These are phyloP conservation scores for Zygotorulaspora florentina DNA, from an alignment of 805 yeast genomes.

Conservation along the genomic window DNA sequence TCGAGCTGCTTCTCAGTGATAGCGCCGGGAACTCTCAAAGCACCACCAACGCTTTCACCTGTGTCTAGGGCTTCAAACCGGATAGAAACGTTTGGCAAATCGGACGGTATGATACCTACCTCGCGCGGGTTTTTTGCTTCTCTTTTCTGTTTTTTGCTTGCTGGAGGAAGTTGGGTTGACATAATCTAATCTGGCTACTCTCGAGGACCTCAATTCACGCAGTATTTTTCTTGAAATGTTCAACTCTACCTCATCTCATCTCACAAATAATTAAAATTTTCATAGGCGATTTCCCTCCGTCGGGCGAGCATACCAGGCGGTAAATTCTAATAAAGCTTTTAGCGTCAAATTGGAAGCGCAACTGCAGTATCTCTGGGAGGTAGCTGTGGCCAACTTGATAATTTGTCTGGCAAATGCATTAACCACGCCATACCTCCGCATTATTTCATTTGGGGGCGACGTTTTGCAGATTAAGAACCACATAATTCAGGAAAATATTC, in stretches of 20 bases:
- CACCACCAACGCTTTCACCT: slow-evolving; percentile 80
- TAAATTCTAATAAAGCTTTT: neutral
- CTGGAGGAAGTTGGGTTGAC: slow-evolving; percentile 95
- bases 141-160: slow-evolving; percentile 79
- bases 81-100: slow-evolving; percentile 81
- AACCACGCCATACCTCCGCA: too few species aligned
- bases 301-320: neutral
- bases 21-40: slow-evolving; percentile 86
- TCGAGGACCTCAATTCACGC: neutral
- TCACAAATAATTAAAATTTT: slow-evolving; percentile 4
- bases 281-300: neutral
- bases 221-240: neutral
- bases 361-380: too few species aligned
- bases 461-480: too few species aligned
- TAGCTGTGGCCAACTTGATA: too few species aligned
- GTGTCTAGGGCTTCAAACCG: slow-evolving; percentile 91
- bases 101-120: slow-evolving; percentile 66
- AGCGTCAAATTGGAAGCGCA: too few species aligned
- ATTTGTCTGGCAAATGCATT: too few species aligned
- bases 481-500: too few species aligned
- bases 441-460: too few species aligned
- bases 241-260: slow-evolving; percentile 7
- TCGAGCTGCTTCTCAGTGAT: slow-evolving; percentile 83
- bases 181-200: slow-evolving; percentile 25
- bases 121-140: slow-evolving; percentile 80